Conservation (phyloP, 2,329 filamentous ascomycete genomes). For the Fusarium longipes region DNA sequence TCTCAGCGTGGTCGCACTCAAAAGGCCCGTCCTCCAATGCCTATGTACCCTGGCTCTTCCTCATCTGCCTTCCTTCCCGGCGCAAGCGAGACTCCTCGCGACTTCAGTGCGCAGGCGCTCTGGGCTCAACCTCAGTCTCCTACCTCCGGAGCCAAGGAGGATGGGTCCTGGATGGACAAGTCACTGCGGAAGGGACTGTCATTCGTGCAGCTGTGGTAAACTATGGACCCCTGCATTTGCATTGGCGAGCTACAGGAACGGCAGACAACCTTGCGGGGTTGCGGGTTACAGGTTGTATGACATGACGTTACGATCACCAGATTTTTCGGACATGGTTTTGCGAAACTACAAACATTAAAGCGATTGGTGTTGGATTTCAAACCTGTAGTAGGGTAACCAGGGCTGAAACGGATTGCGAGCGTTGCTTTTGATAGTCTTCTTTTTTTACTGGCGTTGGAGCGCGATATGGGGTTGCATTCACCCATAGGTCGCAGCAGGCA, state of each 20-base stretch:
- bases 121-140: conserved; percentile 36
- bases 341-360: conserved; percentile 11
- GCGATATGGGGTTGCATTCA: conserved; percentile 4
- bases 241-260: conserved; percentile 1
- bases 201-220: conserved; percentile 39
- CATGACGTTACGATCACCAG: conserved; percentile 34
- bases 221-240: conserved; percentile 11
- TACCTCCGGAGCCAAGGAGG: conserved; percentile 22
- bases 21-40: conserved; percentile 38
- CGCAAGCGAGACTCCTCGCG: conserved; percentile 43
- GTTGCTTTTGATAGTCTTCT: conserved; percentile 8
- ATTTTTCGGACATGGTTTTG: conserved; percentile 30
- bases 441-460: conserved; percentile 21
- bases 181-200: conserved; percentile 41
- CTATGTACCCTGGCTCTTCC: conserved; percentile 37
- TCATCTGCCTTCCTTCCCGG: conserved; percentile 41
- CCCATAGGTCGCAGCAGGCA: conserved; percentile 1
- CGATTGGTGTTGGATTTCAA: conserved; percentile 16
- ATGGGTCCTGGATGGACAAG: conserved; percentile 43
- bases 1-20: conserved; percentile 36
- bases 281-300: conserved; percentile 9
- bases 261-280: conserved; percentile 13
- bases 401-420: conserved; percentile 14
- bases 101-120: conserved; percentile 44
- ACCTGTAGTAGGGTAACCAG: not conserved